phyloP scores from a whole-genome alignment of 805 yeast species.

The Candida manassasensis region DNA sequence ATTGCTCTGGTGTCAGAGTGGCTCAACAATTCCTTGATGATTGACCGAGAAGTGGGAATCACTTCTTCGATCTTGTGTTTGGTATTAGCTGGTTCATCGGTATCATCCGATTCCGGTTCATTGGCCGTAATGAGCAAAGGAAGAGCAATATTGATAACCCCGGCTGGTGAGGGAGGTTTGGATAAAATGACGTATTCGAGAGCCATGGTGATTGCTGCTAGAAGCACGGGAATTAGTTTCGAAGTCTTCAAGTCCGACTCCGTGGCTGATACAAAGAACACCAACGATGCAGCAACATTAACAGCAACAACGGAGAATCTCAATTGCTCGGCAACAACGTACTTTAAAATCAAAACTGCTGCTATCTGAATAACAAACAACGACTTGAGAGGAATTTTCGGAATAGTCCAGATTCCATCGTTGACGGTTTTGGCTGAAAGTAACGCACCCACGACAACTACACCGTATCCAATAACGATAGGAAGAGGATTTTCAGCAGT shows the following conservation, averaged over 20 bases:
- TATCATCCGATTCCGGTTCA: constrained; percentile 8
- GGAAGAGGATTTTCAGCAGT: constrained; percentile 7
- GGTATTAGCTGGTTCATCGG: not conserved
- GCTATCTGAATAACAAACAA: constrained; percentile 6
- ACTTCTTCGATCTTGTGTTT: not conserved
- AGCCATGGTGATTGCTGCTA: constrained; percentile 14
- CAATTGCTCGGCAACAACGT: constrained; percentile 6
- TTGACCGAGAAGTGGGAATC: constrained; percentile 9
- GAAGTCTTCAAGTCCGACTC: constrained; percentile 16
- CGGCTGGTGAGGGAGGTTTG: constrained; percentile 5
- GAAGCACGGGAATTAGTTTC: constrained; percentile 12
- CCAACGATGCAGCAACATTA: constrained; percentile 20
- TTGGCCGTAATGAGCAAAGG: constrained; percentile 21
- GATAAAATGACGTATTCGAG: constrained; percentile 20
- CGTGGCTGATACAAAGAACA: constrained; percentile 22
- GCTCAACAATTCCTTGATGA: constrained; percentile 27
- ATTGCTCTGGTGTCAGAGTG: constrained; percentile 77
- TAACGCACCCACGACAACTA: constrained; percentile 5
- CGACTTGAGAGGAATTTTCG: constrained; percentile 2
- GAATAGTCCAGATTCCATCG: not conserved
- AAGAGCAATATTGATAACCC: constrained; percentile 11
- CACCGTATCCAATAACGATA: constrained; percentile 13
- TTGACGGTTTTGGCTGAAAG: not conserved
- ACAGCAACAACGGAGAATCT: constrained; percentile 20
- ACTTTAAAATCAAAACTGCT: constrained; percentile 4